Evolutionary conservation across 768 basidiomycete species (phyloP), one percentile per base, ranked within the genome.

Genomic region (Tephrocybe sp.): DNA sequence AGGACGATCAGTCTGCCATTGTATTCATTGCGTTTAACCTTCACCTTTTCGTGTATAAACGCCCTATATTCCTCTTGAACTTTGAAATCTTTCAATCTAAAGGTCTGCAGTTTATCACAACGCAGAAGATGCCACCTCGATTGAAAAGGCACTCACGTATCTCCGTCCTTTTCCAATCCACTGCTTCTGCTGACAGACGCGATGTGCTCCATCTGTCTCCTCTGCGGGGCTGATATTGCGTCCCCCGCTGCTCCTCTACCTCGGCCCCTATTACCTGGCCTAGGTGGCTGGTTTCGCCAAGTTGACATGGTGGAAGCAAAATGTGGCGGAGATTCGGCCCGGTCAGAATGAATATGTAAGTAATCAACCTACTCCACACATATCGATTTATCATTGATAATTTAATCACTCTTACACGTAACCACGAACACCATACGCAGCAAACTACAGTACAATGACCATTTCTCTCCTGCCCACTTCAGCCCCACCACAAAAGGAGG

Each of bases 161-260:
- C 85, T 33, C 89, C 88, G 53, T 82, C 86, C 57, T 79, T 83
- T 58, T 85, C 85, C 21, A 90, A 63, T 9, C 89, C 88, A 57
- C 88, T 85, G 58, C 86, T 88, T 34, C 89, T 76, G 62, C 88
- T 90, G 41, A 90, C 80, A 1, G 86, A 87, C 1, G 88, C 77
- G 42, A 90, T 78, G 44, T 78, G 68, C 51, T 86, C 81, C 83
- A 89, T 84, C 38, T 71, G 76, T 44, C 70, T 58, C 51, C 59
- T 62, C 14, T 58, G 53, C 20, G 36, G 26, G 9, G 11, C 8
- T 6, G 8, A 39, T 49, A 17, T 33, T 43, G 46, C 56, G 25
- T 52, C 51, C 61, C 33, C 52, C 50, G 45, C 47, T 24, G 28
- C 28, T n/a, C n/a, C n/a, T n/a, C n/a, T n/a, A n/a, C n/a, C 45